Evolutionary conservation across 2,329 filamentous ascomycete genomes (phyloP).

Genomic region (Emericellopsis cladophorae): DNA sequence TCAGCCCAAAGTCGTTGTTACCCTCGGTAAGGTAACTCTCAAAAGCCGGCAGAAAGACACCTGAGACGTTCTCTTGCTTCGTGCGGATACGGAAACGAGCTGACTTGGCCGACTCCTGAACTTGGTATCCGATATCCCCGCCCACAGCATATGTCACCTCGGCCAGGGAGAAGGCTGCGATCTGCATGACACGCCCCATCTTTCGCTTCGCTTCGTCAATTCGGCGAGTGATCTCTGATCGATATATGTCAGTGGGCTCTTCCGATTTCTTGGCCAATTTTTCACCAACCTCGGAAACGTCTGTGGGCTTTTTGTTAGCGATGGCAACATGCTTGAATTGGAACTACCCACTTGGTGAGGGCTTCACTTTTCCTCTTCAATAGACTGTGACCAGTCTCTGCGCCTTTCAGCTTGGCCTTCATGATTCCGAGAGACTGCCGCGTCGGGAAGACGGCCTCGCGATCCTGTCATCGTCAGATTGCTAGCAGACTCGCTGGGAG

Average conservation of each 20-base stretch:
- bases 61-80: slow-evolving; percentile 96
- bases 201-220: slow-evolving; percentile 99
- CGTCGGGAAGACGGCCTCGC: slow-evolving; percentile 94
- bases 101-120: slow-evolving; percentile 88
- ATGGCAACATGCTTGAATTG: neutral
- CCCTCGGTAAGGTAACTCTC: slow-evolving; percentile 83
- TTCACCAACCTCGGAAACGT: slow-evolving; percentile 64
- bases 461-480: slow-evolving; percentile 43
- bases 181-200: slow-evolving; percentile 99
- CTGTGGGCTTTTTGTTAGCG: slow-evolving; percentile 26
- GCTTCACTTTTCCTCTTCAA: slow-evolving; percentile 97
- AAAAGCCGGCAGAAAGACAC: slow-evolving; percentile 86
- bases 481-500: neutral
- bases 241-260: neutral
- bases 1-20: slow-evolving; percentile 91
- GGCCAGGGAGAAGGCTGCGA: slow-evolving; percentile 91
- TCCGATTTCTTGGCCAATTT: neutral
- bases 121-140: slow-evolving; percentile 90
- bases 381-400: slow-evolving; percentile 82
- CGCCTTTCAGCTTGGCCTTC: slow-evolving; percentile 96
- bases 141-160: slow-evolving; percentile 97
- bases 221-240: slow-evolving; percentile 80
- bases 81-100: slow-evolving; percentile 88
- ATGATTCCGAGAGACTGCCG: slow-evolving; percentile 93
- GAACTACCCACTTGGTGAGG: slow-evolving; percentile 67